A percentile compares a stretch with the other conserved stretches of the same genome.
Conservation (phyloP, 2,329 filamentous ascomycete genomes). For the Penicillium polonicum region DNA sequence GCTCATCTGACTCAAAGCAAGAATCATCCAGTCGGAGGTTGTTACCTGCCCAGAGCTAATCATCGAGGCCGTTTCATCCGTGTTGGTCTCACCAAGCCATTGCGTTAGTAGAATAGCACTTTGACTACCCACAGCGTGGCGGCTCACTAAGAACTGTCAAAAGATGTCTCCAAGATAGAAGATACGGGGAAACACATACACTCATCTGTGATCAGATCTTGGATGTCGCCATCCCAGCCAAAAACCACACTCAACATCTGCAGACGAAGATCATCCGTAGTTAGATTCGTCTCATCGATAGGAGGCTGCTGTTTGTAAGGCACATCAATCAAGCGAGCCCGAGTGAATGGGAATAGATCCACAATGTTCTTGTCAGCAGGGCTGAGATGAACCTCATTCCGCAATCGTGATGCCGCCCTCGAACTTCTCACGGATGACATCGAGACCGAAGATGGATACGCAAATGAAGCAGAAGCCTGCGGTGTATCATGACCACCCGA, state of each 20-base stretch:
- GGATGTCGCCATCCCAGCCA: constrained; percentile 85
- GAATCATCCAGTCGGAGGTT: constrained; percentile 93
- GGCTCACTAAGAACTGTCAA: constrained; percentile 52
- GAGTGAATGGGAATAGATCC: constrained; percentile 84
- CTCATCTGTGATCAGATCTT: constrained; percentile 81
- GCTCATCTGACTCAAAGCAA: constrained; percentile 86
- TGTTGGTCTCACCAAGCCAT: constrained; percentile 85
- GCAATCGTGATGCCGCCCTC: constrained; percentile 63
- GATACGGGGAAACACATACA: constrained; percentile 42
- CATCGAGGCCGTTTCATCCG: constrained; percentile 76
- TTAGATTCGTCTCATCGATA: constrained; percentile 59
- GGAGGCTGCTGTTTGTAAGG: constrained; percentile 70
- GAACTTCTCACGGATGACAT: constrained; percentile 47
- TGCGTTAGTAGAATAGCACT: constrained; percentile 81
- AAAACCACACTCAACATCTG: constrained; percentile 96
- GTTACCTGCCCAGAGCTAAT: constrained; percentile 79
- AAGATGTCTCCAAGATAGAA: background rate
- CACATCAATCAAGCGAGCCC: constrained; percentile 76
- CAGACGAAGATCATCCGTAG: constrained; percentile 72
- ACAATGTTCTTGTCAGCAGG: constrained; percentile 69
- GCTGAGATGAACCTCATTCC: constrained; percentile 76
- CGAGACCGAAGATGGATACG: constrained; percentile 47
- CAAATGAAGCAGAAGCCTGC: constrained; percentile 44
- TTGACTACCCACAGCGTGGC: constrained; percentile 70
- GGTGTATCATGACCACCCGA: constrained; percentile 38